A percentile compares a stretch with the other conserved stretches of the same genome.
phyloP scores from a whole-genome alignment of 2,329 filamentous ascomycete genomes.

The Fonsecaea erecta region DNA sequence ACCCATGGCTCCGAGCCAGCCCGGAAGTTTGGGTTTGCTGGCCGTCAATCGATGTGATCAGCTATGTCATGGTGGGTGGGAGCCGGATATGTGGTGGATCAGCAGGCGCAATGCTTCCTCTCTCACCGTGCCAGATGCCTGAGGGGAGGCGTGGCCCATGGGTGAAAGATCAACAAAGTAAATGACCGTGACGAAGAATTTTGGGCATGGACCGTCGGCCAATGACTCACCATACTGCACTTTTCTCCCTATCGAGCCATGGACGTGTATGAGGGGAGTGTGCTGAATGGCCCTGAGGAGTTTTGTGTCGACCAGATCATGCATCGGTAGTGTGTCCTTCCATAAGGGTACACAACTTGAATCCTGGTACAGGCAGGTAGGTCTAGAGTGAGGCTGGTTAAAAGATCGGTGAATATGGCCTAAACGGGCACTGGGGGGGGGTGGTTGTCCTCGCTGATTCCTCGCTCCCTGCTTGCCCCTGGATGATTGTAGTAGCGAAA shows the following conservation, averaged over 20 bases:
- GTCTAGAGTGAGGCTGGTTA: not conserved
- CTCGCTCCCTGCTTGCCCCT: not conserved
- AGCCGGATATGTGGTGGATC: not conserved
- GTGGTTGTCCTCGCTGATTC: not conserved
- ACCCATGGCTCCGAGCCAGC: not conserved
- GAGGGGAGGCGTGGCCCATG: not conserved
- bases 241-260: not conserved
- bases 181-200: not conserved
- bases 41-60: not conserved
- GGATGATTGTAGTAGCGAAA: constrained; percentile 5
- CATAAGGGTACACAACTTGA: not conserved
- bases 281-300: not conserved
- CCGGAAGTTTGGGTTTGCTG: not conserved
- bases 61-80: not conserved
- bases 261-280: not conserved
- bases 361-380: too few species aligned
- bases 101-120: not conserved
- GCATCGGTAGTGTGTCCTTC: not conserved
- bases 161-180: not conserved
- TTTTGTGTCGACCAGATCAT: not conserved
- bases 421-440: not conserved
- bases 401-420: not conserved
- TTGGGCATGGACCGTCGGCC: not conserved
- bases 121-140: not conserved
- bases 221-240: not conserved